These are phyloP conservation scores for Lichtheimia hyalospora DNA, from an alignment of 371 early-diverging fungal species.

Conservation along the genomic window DNA sequence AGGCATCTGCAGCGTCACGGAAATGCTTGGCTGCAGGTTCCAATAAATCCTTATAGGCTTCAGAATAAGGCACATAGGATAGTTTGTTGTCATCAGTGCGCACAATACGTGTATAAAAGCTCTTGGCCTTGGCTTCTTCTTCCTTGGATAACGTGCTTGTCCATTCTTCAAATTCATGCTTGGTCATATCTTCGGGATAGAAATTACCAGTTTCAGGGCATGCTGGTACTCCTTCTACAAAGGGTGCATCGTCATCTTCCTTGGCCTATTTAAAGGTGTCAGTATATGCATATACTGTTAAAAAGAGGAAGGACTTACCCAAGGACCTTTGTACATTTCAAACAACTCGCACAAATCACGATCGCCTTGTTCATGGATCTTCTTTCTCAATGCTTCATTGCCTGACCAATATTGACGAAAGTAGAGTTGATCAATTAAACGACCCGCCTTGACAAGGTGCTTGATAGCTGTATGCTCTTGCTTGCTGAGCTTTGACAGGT, in stretches of 20 bases:
- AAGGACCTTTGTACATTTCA: constrained; percentile 74
- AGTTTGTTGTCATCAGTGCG: constrained; percentile 41
- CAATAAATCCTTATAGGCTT: constrained; percentile 65
- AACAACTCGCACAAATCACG: constrained; percentile 52
- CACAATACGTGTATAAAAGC: constrained; percentile 68
- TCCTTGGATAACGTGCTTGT: constrained; percentile 38
- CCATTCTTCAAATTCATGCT: constrained; percentile 69
- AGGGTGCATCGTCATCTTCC: constrained; percentile 58
- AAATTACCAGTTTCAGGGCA: constrained; percentile 71
- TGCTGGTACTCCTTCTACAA: constrained; percentile 59
- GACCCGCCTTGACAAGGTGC: constrained; percentile 65
- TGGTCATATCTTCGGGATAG: constrained; percentile 79
- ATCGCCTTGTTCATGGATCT: constrained; percentile 41
- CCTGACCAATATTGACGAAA: constrained; percentile 76
- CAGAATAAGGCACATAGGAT: constrained; percentile 53
- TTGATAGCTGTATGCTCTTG: constrained; percentile 68
- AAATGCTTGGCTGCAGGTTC: constrained; percentile 59
- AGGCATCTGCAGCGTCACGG: constrained; percentile 60
- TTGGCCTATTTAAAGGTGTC: constrained; percentile 17
- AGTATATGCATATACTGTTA: not conserved
- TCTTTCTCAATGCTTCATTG: constrained; percentile 55
- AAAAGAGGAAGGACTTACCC: constrained; percentile 40
- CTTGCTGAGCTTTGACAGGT: constrained; percentile 55
- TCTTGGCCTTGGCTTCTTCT: constrained; percentile 59
- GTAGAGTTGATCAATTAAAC: constrained; percentile 64